Evolutionary conservation across 2,329 filamentous ascomycete species (phyloP).

Genomic region (Elsinoe australis): DNA sequence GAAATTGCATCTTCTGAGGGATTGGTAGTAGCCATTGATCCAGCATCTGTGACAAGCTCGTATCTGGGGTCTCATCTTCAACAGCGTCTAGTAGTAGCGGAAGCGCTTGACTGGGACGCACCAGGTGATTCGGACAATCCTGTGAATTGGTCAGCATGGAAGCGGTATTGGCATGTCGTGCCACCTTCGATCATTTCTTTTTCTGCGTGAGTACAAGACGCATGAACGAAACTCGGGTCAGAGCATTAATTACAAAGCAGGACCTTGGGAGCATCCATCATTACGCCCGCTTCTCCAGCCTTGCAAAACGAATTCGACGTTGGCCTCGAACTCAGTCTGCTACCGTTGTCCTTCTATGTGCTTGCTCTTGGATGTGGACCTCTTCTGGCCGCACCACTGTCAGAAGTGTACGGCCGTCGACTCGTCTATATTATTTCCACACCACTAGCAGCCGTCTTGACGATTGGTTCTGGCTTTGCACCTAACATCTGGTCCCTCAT

Average conservation of each 20-base stretch:
- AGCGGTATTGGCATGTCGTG: conserved; percentile 31
- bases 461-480: conserved; percentile 36
- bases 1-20: too few relatives aligned
- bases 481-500: conserved; percentile 63
- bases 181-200: conserved; percentile 35
- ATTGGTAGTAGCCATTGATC: too few relatives aligned
- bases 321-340: conserved; percentile 48
- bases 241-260: neutral
- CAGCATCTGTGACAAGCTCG: too few relatives aligned
- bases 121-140: conserved; percentile 42
- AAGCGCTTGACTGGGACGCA: conserved; percentile 24
- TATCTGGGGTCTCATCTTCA: too few relatives aligned
- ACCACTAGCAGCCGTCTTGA: conserved; percentile 52
- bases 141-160: conserved; percentile 43
- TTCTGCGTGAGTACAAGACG: conserved; percentile 31
- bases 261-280: conserved; percentile 15
- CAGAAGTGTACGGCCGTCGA: conserved; percentile 61
- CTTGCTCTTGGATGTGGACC: conserved; percentile 62
- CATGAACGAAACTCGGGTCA: neutral
- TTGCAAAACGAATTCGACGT: conserved; percentile 49
- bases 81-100: too few relatives aligned
- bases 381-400: conserved; percentile 63
- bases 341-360: conserved; percentile 54
- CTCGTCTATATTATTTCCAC: conserved; percentile 63
- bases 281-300: conserved; percentile 23